Base-by-base conservation (phyloP, 306 rosid species). In the Pyrus communis region DNA sequence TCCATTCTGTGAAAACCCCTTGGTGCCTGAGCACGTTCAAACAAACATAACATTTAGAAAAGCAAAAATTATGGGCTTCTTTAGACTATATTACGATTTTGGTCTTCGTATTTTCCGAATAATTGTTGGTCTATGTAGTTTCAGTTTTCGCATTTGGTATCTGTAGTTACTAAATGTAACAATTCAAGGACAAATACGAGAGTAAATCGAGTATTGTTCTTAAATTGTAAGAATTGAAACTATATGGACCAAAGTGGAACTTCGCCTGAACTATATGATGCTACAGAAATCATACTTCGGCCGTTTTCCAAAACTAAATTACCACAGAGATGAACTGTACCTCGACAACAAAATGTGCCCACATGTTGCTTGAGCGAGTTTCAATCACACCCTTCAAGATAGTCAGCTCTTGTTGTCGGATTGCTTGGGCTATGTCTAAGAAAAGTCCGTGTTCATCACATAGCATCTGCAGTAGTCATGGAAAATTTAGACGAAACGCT, bases 1-100 rank as follows among this genome's bases (percentile, higher is more conserved):
- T 95, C 97, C 96, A 88, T 88, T 67, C 97, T 89, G 85, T 90
- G 97, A 67, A 95, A 92, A 4, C 98, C 96, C 79, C 88, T 88
- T 12, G 93, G 87, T 77, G 80, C 93, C 98, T 95, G 86, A 49
- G 33, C 77, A 70, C 38, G 66, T 33, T 19, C 31, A 4, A 27
- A 30, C 51, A 2, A 40, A 45, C 22, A 25, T 11, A 64, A 22
- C 42, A 11, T 23, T 46, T 9, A n/a, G 62, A n/a, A 58, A 0
- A n/a, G 15, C 27, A 22, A 58, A 11, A 9, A 7, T 19, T 57
- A 3, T 21, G 14, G 62, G 21, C 21, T 9, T 57, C 13, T 21
- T 7, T 21, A 10, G 1, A 9, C 62, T 11, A 9, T 13, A 57
- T 57, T 57, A 57, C 27, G 62, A 57, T n/a, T 49, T 46, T 46